Evolutionary conservation across 768 basidiomycete genomes (phyloP), one percentile per base, ranked within the genome.

Genomic region (Suillus subluteus): DNA sequence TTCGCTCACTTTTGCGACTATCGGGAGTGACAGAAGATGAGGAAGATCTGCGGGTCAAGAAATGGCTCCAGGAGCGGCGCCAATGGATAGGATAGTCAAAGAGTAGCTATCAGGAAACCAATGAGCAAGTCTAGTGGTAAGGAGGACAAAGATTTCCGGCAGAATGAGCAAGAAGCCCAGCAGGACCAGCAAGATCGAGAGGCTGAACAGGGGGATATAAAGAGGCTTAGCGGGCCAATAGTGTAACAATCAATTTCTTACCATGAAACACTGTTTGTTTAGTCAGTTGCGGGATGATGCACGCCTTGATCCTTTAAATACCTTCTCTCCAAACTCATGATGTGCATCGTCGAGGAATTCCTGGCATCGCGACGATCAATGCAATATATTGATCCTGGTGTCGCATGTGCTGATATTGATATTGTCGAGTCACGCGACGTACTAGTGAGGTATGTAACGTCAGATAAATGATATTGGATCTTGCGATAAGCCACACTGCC

Each of bases 311-410:
- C 91, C 88, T 77, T 93, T 93, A 86, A 98, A 99, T 1, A 91
- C 91, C 79, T 94, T 95, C 72, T 98, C 96, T 50, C 91, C 87
- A 87, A 99, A 91, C 71, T 92, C 89, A 52, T 89, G 88, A 73
- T 98, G 97, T 16, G 91, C 85, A 48, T 91, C 90, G 72, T 88
- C 92, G 63, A 98, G 76, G n/a, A 90, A 88, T 1, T 83, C 80
- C 73, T 98, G 94, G 73, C 96, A 92, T 69, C 84, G 86, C 16
- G 86, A 82, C 75, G 64, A 94, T 89, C 67, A 96, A 82, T 1
- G 93, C 91, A 66, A 97, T 54, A 96, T 84, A 75, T 92, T 91
- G 58, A 83, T 3, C 91, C 86, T 0, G 88, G 81, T 1, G 85
- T 74, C 18, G 74, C 73, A 3, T 48, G 12, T 87, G 86, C 78